phyloP scores from a whole-genome alignment of 805 yeast genomes.

The Metschnikowia cerradonensis region DNA sequence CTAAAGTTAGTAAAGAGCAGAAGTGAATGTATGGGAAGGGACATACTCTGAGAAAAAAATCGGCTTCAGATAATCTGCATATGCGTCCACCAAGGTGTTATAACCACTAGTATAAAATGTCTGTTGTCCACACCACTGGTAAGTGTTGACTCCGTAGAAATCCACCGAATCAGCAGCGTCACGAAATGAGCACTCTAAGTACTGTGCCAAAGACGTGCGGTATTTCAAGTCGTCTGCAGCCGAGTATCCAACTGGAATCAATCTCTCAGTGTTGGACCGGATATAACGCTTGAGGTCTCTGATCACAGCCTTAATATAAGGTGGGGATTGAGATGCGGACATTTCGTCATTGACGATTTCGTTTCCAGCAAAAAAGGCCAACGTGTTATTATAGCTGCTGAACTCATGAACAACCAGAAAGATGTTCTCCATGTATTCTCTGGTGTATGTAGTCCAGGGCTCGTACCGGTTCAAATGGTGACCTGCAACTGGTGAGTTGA shows the following conservation, averaged over 20 bases:
- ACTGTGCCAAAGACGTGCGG: constrained; percentile 72
- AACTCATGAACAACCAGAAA: constrained; percentile 79
- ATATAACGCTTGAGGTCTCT: constrained; percentile 80
- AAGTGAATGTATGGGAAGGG: background rate
- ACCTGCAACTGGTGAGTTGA: constrained; percentile 75
- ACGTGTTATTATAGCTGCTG: constrained; percentile 78
- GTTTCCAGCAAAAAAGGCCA: constrained; percentile 90
- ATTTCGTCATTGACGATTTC: constrained; percentile 79
- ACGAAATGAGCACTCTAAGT: constrained; percentile 69
- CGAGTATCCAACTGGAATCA: constrained; percentile 88
- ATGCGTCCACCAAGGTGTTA: constrained; percentile 63
- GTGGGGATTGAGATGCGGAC: constrained; percentile 68
- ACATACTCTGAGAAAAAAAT: constrained; percentile 80
- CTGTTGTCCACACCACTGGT: constrained; percentile 87
- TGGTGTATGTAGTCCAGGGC: constrained; percentile 86
- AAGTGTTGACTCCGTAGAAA: constrained; percentile 76
- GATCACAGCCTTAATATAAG: constrained; percentile 70
- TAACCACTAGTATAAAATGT: constrained; percentile 75
- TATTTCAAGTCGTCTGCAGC: constrained; percentile 90
- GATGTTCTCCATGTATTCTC: constrained; percentile 66
- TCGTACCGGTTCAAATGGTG: constrained; percentile 87
- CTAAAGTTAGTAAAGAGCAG: constrained; percentile 17
- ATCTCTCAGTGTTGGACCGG: constrained; percentile 51
- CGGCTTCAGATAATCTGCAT: constrained; percentile 65
- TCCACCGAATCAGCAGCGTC: constrained; percentile 58